Evolutionary conservation across 148 eudicot species (phyloP).

Genomic region (Chenopodium suecicum): DNA sequence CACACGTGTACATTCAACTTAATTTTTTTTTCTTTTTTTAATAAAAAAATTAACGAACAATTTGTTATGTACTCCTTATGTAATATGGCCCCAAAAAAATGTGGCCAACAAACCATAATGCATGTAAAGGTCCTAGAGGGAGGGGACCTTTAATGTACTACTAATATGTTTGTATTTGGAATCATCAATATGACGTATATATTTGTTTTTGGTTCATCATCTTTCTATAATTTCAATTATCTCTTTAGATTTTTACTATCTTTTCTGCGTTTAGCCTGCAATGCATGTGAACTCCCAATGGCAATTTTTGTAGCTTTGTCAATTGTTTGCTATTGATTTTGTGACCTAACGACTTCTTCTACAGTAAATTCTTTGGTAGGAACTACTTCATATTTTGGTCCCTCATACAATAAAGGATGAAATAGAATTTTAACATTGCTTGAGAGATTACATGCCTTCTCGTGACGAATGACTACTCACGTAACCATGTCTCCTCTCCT

Average conservation of each 20-base stretch:
- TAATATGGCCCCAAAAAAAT: constrained; percentile 7
- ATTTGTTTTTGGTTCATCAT: constrained; percentile 14
- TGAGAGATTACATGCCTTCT: background rate
- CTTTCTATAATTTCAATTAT: background rate
- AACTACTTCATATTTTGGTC: background rate
- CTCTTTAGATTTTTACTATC: background rate
- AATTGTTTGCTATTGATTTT: constrained; percentile 6
- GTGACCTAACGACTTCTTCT: background rate
- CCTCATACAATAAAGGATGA: background rate
- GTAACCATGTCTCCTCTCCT: background rate
- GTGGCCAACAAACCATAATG: constrained; percentile 5
- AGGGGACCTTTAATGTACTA: constrained; percentile 19
- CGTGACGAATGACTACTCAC: background rate
- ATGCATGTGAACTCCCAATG: constrained; percentile 22
- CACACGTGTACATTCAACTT: constrained; percentile 13
- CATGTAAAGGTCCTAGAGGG: constrained; percentile 21
- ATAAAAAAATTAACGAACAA: background rate
- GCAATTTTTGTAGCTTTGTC: constrained; percentile 19
- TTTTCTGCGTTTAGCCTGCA: constrained; percentile 1
- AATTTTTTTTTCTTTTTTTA: background rate
- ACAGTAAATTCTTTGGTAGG: background rate
- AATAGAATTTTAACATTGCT: background rate
- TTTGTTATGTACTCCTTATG: background rate
- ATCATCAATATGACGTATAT: constrained; percentile 24
- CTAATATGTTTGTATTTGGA: constrained; percentile 28